Evolutionary conservation across 345 rosid genomes (phyloP), one percentile per base, ranked within the genome.

Genomic region (Odontarrhena argentea): DNA sequence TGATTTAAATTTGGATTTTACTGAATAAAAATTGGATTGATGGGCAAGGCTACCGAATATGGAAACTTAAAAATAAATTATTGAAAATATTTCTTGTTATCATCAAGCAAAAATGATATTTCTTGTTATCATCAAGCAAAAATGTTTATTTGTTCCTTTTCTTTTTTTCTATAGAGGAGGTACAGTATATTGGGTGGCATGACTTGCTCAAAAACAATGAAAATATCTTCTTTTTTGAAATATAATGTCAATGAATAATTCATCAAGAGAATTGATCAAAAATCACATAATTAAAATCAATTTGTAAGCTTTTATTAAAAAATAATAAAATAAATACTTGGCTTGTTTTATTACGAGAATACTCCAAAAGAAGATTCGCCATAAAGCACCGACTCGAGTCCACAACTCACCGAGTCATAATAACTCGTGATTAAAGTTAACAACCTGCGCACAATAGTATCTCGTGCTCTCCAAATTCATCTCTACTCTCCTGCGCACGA

Each of bases 311-410:
- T 32, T 32, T 3, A 32, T 2, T 28, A 28, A 28, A 28, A 28
- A 28, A 28, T 28, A 28, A n/a, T 12, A n/a, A 52, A 30, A 30
- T 0, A 0, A 10, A 8, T 11, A 57, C 38, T 15, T 3, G 64
- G 8, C 12, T 49, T 9, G 9, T 14, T 15, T 13, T 9, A 3
- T 38, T 5, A 56, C 6, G 6, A 48, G 36, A 37, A 9, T 58
- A 26, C 41, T 57, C 7, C 12, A 37, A 11, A 18, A 43, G 64
- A 57, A 65, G 71, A 65, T 58, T 73, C 71, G 71, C 61, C 51
- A 63, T 36, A 25, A 3, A 7, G 13, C 13, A 55, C 64, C 55
- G 48, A 26, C 41, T 43, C 42, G 65, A 51, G 60, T 13, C 34
- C 55, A 46, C 58, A 51, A 35, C 59, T 63, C 50, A 38, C 50